Evolutionary conservation across 2,329 filamentous ascomycete genomes (phyloP).

Genomic region (Catunica adiposa): DNA sequence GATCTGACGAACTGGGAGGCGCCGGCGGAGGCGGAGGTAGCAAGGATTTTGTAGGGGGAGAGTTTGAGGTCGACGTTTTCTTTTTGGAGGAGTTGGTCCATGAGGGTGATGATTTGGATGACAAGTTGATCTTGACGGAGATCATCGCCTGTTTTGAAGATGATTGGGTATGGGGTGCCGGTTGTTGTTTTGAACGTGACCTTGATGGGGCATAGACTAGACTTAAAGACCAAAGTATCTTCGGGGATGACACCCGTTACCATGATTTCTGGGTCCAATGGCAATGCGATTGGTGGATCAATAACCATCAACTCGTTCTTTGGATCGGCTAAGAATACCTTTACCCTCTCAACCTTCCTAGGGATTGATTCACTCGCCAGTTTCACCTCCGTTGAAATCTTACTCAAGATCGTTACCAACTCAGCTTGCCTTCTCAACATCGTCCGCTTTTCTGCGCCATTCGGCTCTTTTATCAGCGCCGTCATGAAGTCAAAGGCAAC

Average conservation of each 20-base stretch:
- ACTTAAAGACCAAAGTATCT: constrained; percentile 87
- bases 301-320: constrained; percentile 77
- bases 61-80: constrained; percentile 93
- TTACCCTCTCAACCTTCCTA: constrained; percentile 69
- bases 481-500: constrained; percentile 95
- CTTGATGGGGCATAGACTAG: constrained; percentile 77
- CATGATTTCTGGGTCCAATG: constrained; percentile 68
- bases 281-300: constrained; percentile 72
- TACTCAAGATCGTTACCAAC: constrained; percentile 70
- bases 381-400: constrained; percentile 77
- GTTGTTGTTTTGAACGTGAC: constrained; percentile 72
- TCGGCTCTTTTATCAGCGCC: constrained; percentile 55
- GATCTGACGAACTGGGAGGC: constrained; percentile 89
- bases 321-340: constrained; percentile 68
- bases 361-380: constrained; percentile 60
- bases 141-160: constrained; percentile 96
- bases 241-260: constrained; percentile 69
- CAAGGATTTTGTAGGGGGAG: constrained; percentile 89
- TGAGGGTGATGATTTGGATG: constrained; percentile 90
- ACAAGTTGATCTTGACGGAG: constrained; percentile 92
- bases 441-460: constrained; percentile 57
- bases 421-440: constrained; percentile 76
- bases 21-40: constrained; percentile 75
- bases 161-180: constrained; percentile 69
- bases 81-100: constrained; percentile 89